Percentiles rank a stretch among this genome's conserved stretches.
Conservation (phyloP, 306 rosid species). For the Rosa lucieae region DNA sequence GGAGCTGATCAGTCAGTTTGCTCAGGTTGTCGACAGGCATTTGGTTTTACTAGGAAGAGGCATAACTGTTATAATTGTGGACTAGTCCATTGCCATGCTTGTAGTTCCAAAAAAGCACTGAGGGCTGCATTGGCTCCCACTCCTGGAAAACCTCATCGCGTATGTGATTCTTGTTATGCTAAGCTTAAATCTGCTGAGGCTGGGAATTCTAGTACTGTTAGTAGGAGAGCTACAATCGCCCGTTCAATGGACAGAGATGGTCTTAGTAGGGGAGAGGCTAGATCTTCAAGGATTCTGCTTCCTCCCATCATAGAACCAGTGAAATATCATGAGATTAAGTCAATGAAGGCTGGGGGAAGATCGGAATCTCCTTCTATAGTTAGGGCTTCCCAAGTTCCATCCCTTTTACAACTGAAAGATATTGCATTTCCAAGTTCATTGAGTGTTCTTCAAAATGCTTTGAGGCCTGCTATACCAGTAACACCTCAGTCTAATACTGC, state of each 20-base stretch:
- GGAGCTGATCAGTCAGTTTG: conserved; percentile 95
- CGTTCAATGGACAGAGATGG: conserved; percentile 55
- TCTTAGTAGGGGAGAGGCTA: conserved; percentile 47
- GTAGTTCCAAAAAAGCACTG: conserved; percentile 86
- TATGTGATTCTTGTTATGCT: conserved; percentile 77
- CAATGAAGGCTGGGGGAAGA: conserved; percentile 38
- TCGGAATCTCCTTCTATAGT: conserved; percentile 49
- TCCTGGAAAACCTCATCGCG: conserved; percentile 96
- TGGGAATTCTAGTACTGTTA: conserved; percentile 32
- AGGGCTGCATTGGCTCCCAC: conserved; percentile 93
- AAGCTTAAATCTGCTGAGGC: conserved; percentile 72
- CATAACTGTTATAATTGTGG: conserved; percentile 96
- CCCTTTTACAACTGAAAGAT: conserved; percentile 62
- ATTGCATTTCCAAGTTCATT: conserved; percentile 69
- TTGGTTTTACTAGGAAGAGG: conserved; percentile 93
- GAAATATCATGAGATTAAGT: conserved; percentile 58
- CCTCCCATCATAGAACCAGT: conserved; percentile 62
- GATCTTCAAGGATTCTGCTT: conserved; percentile 58
- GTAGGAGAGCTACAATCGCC: conserved; percentile 42
- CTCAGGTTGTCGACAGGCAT: conserved; percentile 87
- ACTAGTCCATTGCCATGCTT: conserved; percentile 85
- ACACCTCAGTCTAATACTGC: conserved; percentile 28
- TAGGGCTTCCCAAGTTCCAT: conserved; percentile 65
- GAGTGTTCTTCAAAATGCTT: conserved; percentile 53
- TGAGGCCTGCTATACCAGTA: conserved; percentile 38